Evolutionary conservation across 306 rosid species (phyloP), one percentile per base, ranked within the genome.

Genomic region (Inga laurina): DNA sequence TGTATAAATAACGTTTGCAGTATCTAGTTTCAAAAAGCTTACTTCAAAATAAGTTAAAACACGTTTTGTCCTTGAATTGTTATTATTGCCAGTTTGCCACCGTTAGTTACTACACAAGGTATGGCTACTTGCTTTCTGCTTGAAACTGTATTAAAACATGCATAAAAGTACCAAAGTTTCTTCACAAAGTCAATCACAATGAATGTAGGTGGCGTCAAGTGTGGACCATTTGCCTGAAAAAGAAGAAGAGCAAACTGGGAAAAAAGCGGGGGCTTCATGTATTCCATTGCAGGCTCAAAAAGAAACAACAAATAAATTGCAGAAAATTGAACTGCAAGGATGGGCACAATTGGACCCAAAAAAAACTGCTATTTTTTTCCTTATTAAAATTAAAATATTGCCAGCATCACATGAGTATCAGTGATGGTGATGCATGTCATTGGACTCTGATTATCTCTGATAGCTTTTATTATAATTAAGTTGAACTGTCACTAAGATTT

Each of bases 1-100:
- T 27, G 39, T 69, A 21, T 39, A 19, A 45, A 45, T 37, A 70
- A 41, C 74, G 46, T 32, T 74, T 32, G 14, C 32, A 51, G 46
- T 32, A 49, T 52, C 37, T 51, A 19, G 57, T 65, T 79, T 84
- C 83, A 79, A 83, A 84, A 93, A 84, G 85, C 80, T 85, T 79
- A 74, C 80, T 86, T 88, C 48, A 76, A 84, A 85, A 52, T 48
- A n/a, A 39, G 43, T 39, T 39, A 39, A 89, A 92, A 89, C 82
- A 91, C 82, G 86, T 76, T 90, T 88, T 94, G 93, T 84, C 91
- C 81, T 86, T 81, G 86, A 91, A 91, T 86, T 90, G 90, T 74
- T 21, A 57, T 57, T 56, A 86, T 90, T 85, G 87, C 30, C 30
- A 27, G 1, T 27, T 84, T 83, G 67, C 85, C 68, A 22, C 64